Evolutionary conservation across 352 stramenopile genomes (phyloP).

Genomic region (Phytopythium oedochilum): DNA sequence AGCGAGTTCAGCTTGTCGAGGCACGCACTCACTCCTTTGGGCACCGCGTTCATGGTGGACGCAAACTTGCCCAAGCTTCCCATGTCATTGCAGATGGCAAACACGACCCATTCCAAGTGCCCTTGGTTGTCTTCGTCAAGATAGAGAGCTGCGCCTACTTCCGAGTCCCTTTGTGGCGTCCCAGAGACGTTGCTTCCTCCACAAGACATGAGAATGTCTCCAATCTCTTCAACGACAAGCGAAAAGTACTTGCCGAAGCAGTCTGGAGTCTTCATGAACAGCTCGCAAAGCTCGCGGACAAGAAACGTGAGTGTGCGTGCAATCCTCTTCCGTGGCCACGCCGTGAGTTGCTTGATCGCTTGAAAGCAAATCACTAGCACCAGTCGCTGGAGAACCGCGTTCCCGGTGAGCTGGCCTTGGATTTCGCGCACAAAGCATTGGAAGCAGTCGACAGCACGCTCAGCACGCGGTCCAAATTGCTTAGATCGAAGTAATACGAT

Average conservation of each 20-base stretch:
- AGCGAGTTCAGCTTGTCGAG: conserved; percentile 71
- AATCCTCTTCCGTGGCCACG: conserved; percentile 23
- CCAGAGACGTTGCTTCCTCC: background rate
- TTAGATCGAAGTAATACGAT: conserved; percentile 40
- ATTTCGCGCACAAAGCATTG: conserved; percentile 52
- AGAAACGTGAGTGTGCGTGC: conserved; percentile 37
- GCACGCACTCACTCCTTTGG: conserved; percentile 45
- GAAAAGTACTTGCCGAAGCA: conserved; percentile 79
- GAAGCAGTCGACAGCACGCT: conserved; percentile 59
- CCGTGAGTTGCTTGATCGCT: conserved; percentile 40
- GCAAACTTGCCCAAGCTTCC: conserved; percentile 67
- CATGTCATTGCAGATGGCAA: conserved; percentile 73
- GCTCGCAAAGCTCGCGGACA: conserved; percentile 58
- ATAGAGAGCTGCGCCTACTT: conserved; percentile 1
- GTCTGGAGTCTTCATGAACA: conserved; percentile 56
- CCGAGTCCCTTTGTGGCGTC: background rate
- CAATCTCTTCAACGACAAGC: conserved; percentile 74
- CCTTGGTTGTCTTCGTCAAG: conserved; percentile 55
- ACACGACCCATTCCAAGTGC: conserved; percentile 75
- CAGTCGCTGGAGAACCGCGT: conserved; percentile 53
- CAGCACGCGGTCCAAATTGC: conserved; percentile 37
- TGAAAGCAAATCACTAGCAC: conserved; percentile 71
- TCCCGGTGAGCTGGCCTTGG: conserved; percentile 26
- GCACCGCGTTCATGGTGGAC: conserved; percentile 57
- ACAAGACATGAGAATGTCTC: conserved; percentile 42